Conservation (phyloP, 257 asterid genomes). For the Solanum acaule region DNA sequence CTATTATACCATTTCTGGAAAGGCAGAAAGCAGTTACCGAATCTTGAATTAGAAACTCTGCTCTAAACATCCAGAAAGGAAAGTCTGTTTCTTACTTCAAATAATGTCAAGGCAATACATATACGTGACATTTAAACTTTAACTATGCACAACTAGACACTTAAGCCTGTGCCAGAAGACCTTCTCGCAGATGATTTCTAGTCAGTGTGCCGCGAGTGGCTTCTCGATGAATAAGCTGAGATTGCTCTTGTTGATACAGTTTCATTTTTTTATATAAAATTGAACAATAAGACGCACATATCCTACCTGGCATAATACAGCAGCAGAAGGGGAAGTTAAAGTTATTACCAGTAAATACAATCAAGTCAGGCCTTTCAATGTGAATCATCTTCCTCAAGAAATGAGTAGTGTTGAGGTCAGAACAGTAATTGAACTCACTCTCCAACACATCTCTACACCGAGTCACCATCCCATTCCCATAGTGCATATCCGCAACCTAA, state of each 20-base stretch:
- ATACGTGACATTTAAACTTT: no score
- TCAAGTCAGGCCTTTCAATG: constrained; percentile 81
- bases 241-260: no score
- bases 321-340: neutral
- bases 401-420: constrained; percentile 71
- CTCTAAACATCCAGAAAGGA: neutral
- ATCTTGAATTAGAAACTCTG: neutral
- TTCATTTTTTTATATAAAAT: no score
- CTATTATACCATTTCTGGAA: neutral
- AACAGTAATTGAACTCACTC: constrained; percentile 49
- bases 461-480: constrained; percentile 77
- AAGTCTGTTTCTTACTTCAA: neutral
- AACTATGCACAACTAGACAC: no score
- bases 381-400: constrained; percentile 70
- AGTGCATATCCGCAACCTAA: constrained; percentile 98
- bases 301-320: no score
- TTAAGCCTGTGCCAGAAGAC: no score
- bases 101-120: neutral
- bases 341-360: constrained; percentile 80
- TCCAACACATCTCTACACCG: constrained; percentile 83
- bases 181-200: no score
- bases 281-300: no score
- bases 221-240: no score
- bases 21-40: neutral
- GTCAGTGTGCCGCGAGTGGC: no score